A percentile compares a stretch with the other conserved stretches of the same genome.
Conservation (phyloP, 129 eudicot genomes). For the Tagetes patula region DNA sequence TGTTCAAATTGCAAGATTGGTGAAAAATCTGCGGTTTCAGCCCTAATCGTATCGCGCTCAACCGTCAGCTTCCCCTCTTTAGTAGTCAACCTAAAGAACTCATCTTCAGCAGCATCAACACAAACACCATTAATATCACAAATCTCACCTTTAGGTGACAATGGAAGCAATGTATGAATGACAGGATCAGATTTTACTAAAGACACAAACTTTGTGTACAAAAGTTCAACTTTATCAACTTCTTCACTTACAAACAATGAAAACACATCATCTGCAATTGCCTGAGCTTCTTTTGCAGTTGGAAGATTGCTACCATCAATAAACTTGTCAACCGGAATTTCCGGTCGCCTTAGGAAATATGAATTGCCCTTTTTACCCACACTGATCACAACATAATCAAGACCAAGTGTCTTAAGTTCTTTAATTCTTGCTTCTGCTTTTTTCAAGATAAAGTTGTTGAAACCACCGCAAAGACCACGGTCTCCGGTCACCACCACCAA, state of each 20-base stretch:
- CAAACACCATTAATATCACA: conserved; percentile 46
- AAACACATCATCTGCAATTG: conserved; percentile 62
- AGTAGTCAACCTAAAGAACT: conserved; percentile 55
- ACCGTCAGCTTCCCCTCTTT: conserved; percentile 59
- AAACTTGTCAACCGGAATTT: conserved; percentile 39
- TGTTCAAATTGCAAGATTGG: conserved; percentile 55
- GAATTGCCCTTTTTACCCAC: conserved; percentile 68
- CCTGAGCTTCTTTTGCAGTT: conserved; percentile 57
- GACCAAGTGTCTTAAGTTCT: conserved; percentile 45
- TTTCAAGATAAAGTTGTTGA: conserved; percentile 43
- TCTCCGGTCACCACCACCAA: conserved; percentile 65
- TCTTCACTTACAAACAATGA: conserved; percentile 64
- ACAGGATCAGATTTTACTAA: conserved; percentile 52
- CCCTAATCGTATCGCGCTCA: conserved; percentile 33
- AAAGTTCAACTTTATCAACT: conserved; percentile 58
- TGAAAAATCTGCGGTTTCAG: conserved; percentile 29
- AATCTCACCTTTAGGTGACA: conserved; percentile 56
- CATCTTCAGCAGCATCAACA: conserved; percentile 57
- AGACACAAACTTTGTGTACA: conserved; percentile 60
- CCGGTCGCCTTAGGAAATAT: conserved; percentile 39
- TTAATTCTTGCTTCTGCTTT: conserved; percentile 51
- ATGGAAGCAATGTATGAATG: conserved; percentile 50
- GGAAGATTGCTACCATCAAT: conserved; percentile 42
- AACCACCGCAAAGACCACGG: conserved; percentile 69
- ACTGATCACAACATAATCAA: conserved; percentile 52